These are phyloP conservation scores for Paramecium biaurelia DNA, from an alignment of 73 alveolate species.

Conservation along the genomic window DNA sequence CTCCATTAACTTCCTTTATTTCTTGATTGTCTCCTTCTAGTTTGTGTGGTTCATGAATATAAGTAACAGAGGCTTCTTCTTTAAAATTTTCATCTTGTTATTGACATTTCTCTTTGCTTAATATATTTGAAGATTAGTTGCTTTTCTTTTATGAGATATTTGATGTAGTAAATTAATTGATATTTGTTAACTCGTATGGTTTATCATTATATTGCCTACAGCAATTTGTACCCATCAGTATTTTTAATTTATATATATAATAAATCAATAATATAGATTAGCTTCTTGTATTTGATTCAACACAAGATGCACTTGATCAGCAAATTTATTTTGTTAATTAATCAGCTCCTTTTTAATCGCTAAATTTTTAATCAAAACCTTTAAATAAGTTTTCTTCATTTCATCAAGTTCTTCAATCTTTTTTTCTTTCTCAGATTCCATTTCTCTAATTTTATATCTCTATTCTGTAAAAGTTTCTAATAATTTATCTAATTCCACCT, in stretches of 20 bases:
- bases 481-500: background rate
- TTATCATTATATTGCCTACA: background rate
- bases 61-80: conserved; percentile 24
- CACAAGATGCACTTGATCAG: background rate
- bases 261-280: background rate
- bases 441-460: background rate
- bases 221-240: conserved; percentile 15
- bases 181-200: background rate
- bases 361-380: background rate
- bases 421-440: background rate
- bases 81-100: conserved; percentile 1
- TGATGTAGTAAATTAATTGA: background rate
- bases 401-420: background rate
- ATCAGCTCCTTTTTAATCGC: background rate
- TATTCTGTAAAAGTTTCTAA: background rate
- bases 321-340: background rate
- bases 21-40: background rate
- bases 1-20: background rate
- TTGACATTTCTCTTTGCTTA: background rate
- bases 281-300: conserved; percentile 16
- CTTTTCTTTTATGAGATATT: background rate
- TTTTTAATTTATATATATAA: background rate
- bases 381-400: background rate
- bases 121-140: background rate
- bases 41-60: background rate